These are phyloP conservation scores for Sporormia fimetaria DNA, from an alignment of 495 filamentous ascomycete species.

Conservation along the genomic window DNA sequence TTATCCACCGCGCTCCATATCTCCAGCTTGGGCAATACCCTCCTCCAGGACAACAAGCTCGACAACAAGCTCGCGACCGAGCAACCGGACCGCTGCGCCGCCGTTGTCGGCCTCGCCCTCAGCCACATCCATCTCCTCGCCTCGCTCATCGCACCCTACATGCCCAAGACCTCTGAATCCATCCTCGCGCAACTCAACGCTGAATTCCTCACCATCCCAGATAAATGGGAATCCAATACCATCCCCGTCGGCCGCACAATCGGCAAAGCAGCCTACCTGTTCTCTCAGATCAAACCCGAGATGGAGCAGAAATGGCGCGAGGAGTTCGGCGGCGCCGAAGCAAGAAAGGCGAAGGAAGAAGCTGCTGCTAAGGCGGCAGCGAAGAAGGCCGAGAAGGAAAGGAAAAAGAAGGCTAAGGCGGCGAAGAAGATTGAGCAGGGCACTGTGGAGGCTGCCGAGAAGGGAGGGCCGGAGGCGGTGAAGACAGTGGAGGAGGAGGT, in stretches of 20 bases:
- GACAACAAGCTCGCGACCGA: conserved; percentile 68
- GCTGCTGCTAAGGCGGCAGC: conserved; percentile 41
- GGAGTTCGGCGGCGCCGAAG: conserved; percentile 65
- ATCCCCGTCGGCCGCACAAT: conserved; percentile 68
- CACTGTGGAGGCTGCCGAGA: conserved; percentile 32
- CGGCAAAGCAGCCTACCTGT: conserved; percentile 70
- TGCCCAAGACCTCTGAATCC: conserved; percentile 54
- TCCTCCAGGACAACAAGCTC: conserved; percentile 70
- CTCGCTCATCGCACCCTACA: conserved; percentile 65
- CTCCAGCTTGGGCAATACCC: conserved; percentile 61
- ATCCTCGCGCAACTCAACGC: conserved; percentile 66
- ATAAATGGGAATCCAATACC: conserved; percentile 50
- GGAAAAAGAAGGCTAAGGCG: conserved; percentile 50
- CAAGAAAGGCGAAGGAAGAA: conserved; percentile 51
- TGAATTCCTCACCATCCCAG: conserved; percentile 55
- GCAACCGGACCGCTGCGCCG: conserved; percentile 58
- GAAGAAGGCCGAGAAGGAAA: conserved; percentile 46
- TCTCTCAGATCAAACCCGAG: conserved; percentile 69
- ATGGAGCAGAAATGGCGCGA: conserved; percentile 76
- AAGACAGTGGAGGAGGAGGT: conserved; percentile 33
- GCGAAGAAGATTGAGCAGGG: conserved; percentile 36
- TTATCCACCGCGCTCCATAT: conserved; percentile 60
- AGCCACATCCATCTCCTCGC: conserved; percentile 75
- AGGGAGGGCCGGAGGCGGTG: conserved; percentile 22
- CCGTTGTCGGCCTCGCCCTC: conserved; percentile 65